phyloP scores from a whole-genome alignment of 768 basidiomycete genomes.

The Suillus hirtellus region DNA sequence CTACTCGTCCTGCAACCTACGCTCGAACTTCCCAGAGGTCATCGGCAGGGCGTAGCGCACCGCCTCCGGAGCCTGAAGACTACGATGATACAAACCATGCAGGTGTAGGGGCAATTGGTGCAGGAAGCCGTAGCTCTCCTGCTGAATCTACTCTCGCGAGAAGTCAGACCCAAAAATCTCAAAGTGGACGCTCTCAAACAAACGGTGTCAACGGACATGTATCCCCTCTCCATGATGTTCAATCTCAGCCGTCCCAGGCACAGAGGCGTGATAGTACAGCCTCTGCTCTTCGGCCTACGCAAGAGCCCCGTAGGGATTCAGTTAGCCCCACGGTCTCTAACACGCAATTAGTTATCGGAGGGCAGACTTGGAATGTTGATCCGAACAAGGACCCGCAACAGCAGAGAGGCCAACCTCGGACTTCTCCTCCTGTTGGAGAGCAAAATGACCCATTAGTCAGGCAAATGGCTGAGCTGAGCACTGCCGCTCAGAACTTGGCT shows the following conservation, averaged over 20 bases:
- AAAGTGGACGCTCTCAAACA: constrained; percentile 30
- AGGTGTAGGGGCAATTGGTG: constrained; percentile 70
- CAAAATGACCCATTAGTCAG: constrained; percentile 63
- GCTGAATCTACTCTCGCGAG: constrained; percentile 31
- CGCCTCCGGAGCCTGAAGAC: constrained; percentile 44
- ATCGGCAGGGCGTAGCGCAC: constrained; percentile 19
- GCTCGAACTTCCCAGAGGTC: constrained; percentile 40
- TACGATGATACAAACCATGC: constrained; percentile 53
- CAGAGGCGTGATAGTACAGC: constrained; percentile 29
- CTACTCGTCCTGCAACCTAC: constrained; percentile 60
- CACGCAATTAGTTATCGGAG: constrained; percentile 62
- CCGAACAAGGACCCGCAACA: constrained; percentile 64
- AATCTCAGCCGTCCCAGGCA: constrained; percentile 21
- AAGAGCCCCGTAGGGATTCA: constrained; percentile 53
- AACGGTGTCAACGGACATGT: constrained; percentile 34
- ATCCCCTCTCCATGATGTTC: constrained; percentile 24
- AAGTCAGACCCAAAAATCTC: constrained; percentile 33
- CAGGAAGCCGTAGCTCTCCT: constrained; percentile 36
- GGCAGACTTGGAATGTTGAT: constrained; percentile 67
- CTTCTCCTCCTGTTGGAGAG: constrained; percentile 37
- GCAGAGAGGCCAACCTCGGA: constrained; percentile 24
- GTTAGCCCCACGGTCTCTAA: constrained; percentile 66
- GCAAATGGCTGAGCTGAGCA: constrained; percentile 58
- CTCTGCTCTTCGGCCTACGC: constrained; percentile 30
- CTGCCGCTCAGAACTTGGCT: constrained; percentile 21